Conservation (phyloP, 805 yeast species). For the Barnettozyma populi region DNA sequence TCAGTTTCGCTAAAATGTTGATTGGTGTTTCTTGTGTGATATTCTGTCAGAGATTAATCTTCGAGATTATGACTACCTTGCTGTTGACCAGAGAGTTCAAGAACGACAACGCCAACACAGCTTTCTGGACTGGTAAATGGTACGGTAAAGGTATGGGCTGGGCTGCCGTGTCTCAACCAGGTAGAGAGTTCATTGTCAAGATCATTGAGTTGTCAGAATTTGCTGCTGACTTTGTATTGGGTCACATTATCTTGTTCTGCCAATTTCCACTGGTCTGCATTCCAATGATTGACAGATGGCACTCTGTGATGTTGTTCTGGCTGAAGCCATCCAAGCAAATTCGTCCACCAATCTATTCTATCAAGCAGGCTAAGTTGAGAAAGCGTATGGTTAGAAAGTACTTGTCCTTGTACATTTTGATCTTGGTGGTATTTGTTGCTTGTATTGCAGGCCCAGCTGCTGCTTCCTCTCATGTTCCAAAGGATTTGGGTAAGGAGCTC, state of each 20-base stretch:
- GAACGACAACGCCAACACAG: conserved; percentile 91
- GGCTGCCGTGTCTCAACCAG: conserved; percentile 92
- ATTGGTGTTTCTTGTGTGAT: conserved; percentile 81
- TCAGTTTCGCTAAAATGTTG: conserved; percentile 81
- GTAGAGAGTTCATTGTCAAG: conserved; percentile 93
- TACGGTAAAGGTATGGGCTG: conserved; percentile 89
- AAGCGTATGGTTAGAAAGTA: conserved; percentile 97
- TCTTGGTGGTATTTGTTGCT: conserved; percentile 65
- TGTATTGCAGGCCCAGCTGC: conserved; percentile 89
- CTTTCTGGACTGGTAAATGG: conserved; percentile 99
- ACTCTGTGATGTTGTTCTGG: conserved; percentile 98
- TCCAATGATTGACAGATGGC: conserved; percentile 95
- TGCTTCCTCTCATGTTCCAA: conserved; percentile 55
- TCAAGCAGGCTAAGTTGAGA: conserved; percentile 93
- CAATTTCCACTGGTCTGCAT: conserved; percentile 83
- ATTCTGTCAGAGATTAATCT: conserved; percentile 80
- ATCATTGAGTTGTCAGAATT: conserved; percentile 90
- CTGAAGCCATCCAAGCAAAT: conserved; percentile 94
- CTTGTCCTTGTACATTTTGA: conserved; percentile 68
- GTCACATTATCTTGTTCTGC: conserved; percentile 80
- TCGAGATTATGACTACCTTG: conserved; percentile 75
- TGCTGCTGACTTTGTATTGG: conserved; percentile 93
- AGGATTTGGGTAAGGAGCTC: conserved; percentile 25
- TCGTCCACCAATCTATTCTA: conserved; percentile 95
- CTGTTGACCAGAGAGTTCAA: conserved; percentile 92